Evolutionary conservation across 352 stramenopile species (phyloP), one percentile per base, ranked within the genome.

Genomic region (Globisporangium ultimum): DNA sequence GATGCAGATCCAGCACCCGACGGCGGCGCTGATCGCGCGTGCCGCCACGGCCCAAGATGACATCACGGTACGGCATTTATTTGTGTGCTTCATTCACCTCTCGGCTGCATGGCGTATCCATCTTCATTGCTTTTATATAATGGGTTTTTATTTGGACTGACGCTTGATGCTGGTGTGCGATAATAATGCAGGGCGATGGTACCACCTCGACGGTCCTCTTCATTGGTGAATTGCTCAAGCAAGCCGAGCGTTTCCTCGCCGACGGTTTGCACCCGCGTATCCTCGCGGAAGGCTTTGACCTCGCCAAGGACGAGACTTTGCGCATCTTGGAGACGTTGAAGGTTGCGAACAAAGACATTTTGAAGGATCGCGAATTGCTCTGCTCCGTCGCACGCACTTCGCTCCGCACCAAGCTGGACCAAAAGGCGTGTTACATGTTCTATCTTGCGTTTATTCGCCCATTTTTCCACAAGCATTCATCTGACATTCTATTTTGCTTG

Each of bases 1-100:
- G 87, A 99, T 99, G 98, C 98, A 99, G 84, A 98, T 98, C 80
- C 88, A 97, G 74, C 97, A 99, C 88, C 98, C 98, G 63, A 99
- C 98, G 20, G 98, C 98, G 17, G 91, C 92, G 46, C 81, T 99
- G 66, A 99, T 99, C 75, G 97, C 97, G 20, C 89, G 98, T 18
- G 98, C 97, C 1, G 98, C 98, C 24, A 99, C 97, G 3, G 98
- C 98, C 6, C 97, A 99, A 81, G 94, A 97, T 68, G 89, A 97
- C 62, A 80, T 96, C 41, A 97, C 89, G 59, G 83, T 89, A 43
- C 28, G 65, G 4, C 28, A 36, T 55, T 8, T 11, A 12, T 42
- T 4, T 22, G 18, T 11, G 4, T 10, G 8, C 24, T 36, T 36
- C 3, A 36, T 36, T 36, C 28, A 5, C 28, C 7, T 36, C 28